Evolutionary conservation across 2,329 filamentous ascomycete genomes (phyloP), one percentile per base, ranked within the genome.

Genomic region (Xenosphaeropsis pyriputrescens): DNA sequence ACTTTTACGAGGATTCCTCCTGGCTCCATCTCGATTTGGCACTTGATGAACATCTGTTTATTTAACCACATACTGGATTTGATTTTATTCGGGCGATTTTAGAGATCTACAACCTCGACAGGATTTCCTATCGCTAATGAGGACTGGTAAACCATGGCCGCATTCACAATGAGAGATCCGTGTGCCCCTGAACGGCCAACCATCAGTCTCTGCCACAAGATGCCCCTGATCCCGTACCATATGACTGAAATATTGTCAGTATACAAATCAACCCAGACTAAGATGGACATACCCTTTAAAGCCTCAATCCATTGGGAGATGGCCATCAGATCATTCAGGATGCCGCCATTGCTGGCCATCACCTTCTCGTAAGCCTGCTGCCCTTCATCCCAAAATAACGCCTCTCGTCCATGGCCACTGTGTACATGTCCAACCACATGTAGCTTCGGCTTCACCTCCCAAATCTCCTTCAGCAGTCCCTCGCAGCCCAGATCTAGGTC

Each of bases 391-490:
- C 75, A 82, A 54, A 70, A 71, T 2, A 76, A 62, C 2, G 67
- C 56, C 48, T 77, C 69, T 19, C 58, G 57, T 13, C 77, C 77
- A 38, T 74, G 66, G 5, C 70, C 73, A 29, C 64, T 69, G 54
- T 83, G 77, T 34, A 79, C 63, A 55, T 82, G 77, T 2, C 75
- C 77, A 53, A 79, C 81, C 17, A 81, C 66, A 52, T 81, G 75
- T 18, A 81, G 54, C 3, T 54, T 52, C 0, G 78, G 77, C 40
- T 67, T 68, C 0, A 78, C 64, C 18, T 70, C 64, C 65, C 70
- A 71, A 18, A 72, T 57, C 48, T 80, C 75, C 26, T 60, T 50
- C 12, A 77, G 59, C 9, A 82, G 58, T 38, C 60, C 64, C 13
- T 70, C 65, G 49, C 73, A 79, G 19, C 74, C 77, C 39, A 75